Base-by-base conservation (phyloP, 2,329 filamentous ascomycete genomes). In the Diaporthe australafricana region DNA sequence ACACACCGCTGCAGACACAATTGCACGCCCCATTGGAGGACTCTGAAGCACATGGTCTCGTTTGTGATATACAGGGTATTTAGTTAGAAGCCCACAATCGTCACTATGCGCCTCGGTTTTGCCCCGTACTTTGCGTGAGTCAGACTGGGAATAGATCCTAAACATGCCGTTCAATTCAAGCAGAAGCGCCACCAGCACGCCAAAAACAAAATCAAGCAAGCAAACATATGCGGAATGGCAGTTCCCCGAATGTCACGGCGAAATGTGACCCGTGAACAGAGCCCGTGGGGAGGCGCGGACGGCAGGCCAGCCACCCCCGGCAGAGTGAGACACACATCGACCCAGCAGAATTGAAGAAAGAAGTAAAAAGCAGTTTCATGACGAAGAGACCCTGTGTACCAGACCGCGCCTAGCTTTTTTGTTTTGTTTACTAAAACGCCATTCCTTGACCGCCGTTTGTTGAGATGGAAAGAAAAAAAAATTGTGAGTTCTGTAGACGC, bases 351-450 rank as follows among this genome's bases (percentile, higher is more conserved):
- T 40, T 40, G 9, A 5, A 25, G 25, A 52, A 16, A 35, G 20
- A 14, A 20, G 27, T n/a, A 16, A 38, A 63, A 38, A 48, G 65
- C 70, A 57, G 35, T 38, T 45, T 20, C n/a, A 65, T 65, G 60
- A 50, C 60, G 60, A 38, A 25, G 55, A 48, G 48, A 50, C 40
- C 55, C 32, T 69, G 35, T 42, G 45, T 38, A 60, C 27, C 14
- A 57, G 40, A 42, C 50, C 67, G 25, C 16, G 40, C 40, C 35
- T 47, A 52, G 20, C 14, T 60, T 69, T 35, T 50, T 69, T 48
- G 32, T 56, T 69, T 69, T 60, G 25, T 60, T 50, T 69, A 69
- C 53, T 60, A 42, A 16, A 67, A 69, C 67, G 67, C 67, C 67
- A 48, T 42, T 35, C 50, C 53, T 48, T 48, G 55, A 38, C 56